Evolutionary conservation across 75 land plant species (phyloP).

Genomic region (Cunninghamia lanceolata): DNA sequence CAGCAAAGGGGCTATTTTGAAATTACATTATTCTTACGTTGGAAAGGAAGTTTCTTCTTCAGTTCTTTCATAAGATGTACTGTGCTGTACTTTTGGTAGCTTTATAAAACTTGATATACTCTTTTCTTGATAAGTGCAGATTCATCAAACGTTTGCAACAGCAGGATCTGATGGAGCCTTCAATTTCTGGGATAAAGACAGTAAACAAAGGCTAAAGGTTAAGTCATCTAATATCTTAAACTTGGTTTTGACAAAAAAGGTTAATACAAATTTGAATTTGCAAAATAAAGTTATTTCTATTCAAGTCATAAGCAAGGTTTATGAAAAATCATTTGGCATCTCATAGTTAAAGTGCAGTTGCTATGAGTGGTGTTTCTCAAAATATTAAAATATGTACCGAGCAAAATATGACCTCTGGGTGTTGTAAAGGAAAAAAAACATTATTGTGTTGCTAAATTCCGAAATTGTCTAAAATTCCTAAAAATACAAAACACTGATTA

Average conservation of each 20-base stretch:
- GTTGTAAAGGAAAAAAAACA: too few species aligned
- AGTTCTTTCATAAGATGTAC: background rate
- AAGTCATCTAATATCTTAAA: background rate
- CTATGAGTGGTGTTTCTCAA: too few species aligned
- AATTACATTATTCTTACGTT: background rate
- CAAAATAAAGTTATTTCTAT: background rate
- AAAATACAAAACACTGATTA: too few species aligned
- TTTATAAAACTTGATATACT: background rate
- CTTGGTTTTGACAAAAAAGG: background rate
- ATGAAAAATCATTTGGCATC: background rate
- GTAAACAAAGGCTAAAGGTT: constrained; percentile 98
- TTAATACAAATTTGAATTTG: background rate
- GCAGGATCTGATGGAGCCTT: constrained; percentile 97
- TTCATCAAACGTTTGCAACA: constrained; percentile 93
- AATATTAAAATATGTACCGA: too few species aligned
- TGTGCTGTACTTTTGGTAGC: background rate
- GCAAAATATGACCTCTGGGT: too few species aligned
- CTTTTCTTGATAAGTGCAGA: constrained; percentile 32
- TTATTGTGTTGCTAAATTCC: too few species aligned
- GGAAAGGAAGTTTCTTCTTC: background rate
- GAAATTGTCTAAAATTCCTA: too few species aligned
- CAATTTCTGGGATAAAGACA: constrained; percentile 98
- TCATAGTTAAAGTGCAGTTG: too few species aligned
- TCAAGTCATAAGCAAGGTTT: background rate
- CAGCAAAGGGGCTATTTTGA: background rate